Evolutionary conservation across 1,284 basidiomycete species (phyloP).

Genomic region (Malassezia sympodialis): DNA sequence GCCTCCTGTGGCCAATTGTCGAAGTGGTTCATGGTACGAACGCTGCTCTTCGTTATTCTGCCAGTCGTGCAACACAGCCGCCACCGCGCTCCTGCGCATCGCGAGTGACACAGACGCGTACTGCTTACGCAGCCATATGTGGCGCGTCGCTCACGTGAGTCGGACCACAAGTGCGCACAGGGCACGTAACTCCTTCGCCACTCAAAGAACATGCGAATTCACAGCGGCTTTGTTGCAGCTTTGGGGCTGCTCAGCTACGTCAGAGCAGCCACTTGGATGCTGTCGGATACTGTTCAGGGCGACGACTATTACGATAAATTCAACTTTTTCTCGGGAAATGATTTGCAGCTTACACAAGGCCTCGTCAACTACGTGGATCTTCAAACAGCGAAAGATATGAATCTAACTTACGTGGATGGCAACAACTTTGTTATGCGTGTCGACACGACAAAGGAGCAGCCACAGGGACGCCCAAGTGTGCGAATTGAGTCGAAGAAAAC

Average conservation of each 20-base stretch:
- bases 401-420: conserved; percentile 33
- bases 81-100: conserved; percentile 18
- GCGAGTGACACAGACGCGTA: background rate
- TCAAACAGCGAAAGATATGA: conserved; percentile 21
- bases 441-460: conserved; percentile 21
- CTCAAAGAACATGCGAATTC: background rate
- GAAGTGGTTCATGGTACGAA: background rate
- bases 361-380: conserved; percentile 33
- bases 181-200: background rate
- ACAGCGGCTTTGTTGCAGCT: background rate
- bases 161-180: background rate
- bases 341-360: conserved; percentile 36
- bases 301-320: conserved; percentile 31
- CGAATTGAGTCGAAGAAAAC: conserved; percentile 34
- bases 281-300: conserved; percentile 17
- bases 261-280: conserved; percentile 18
- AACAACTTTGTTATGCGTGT: conserved; percentile 36
- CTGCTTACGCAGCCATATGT: background rate
- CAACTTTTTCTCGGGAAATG: conserved; percentile 24
- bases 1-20: conserved; percentile 27
- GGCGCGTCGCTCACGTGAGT: conserved; percentile 1
- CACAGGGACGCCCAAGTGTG: conserved; percentile 30
- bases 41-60: background rate
- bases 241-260: background rate
- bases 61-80: conserved; percentile 5